A percentile compares a stretch with the other conserved stretches of the same genome.
Conservation (phyloP, 495 filamentous ascomycete species). For the Xylaria sp. region DNA sequence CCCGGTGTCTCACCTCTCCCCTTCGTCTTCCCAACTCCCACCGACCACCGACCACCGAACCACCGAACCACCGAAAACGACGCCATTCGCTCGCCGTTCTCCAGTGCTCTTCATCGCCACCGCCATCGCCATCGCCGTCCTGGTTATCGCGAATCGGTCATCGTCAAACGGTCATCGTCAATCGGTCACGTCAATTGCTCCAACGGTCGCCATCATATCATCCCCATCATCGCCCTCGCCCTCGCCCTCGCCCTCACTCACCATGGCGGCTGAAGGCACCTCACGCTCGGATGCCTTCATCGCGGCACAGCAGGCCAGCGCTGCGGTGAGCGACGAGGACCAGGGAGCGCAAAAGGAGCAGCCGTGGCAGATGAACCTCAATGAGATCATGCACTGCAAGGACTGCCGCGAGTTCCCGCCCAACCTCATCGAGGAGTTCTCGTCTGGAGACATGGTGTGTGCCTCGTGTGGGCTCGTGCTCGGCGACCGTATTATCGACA, state of each 20-base stretch:
- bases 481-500: slow-evolving; percentile 88
- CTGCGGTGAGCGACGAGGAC: slow-evolving; percentile 6
- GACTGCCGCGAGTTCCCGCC: slow-evolving; percentile 93
- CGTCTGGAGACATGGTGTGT: slow-evolving; percentile 91
- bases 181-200: neutral
- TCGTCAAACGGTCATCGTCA: neutral
- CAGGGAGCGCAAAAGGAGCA: slow-evolving; percentile 31
- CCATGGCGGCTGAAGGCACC: slow-evolving; percentile 15
- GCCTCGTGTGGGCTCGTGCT: slow-evolving; percentile 91
- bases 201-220: neutral
- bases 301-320: slow-evolving; percentile 25
- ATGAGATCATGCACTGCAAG: slow-evolving; percentile 78
- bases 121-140: neutral
- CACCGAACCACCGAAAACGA: too few species aligned
- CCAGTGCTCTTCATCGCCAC: neutral
- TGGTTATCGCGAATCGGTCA: neutral
- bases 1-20: neutral
- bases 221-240: neutral
- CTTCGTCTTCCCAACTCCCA: neutral
- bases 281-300: slow-evolving; percentile 32
- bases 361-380: slow-evolving; percentile 68
- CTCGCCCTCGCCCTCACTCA: slow-evolving; percentile 1
- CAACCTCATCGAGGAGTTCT: slow-evolving; percentile 90
- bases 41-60: too few species aligned
- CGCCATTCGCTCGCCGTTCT: neutral